Base-by-base conservation (phyloP, 352 stramenopile species). In the Globisporangium apiculatum region DNA sequence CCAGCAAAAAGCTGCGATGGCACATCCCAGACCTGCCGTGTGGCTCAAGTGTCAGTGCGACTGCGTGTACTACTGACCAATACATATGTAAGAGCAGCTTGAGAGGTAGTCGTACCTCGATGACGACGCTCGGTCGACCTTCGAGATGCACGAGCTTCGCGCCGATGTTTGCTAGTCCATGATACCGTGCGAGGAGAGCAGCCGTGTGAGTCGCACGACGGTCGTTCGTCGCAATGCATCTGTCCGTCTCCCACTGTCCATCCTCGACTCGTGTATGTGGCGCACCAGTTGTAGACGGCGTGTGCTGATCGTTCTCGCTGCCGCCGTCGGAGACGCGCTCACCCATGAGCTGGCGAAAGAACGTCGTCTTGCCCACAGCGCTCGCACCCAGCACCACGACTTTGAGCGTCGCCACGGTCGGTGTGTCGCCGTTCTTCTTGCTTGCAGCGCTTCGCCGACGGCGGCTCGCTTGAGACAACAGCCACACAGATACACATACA, bases 131-230 rank as follows among this genome's bases (percentile, higher is more conserved):
- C 6, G 58, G 41, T 2, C 70, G 52, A 1, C 56, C 63, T 31
- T 81, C 69, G 8, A 89, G 62, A 45, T 66, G 64, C 52, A 89
- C 43, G 31, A 89, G 54, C 59, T 89, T 89, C 12, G 69, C 71
- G 18, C 76, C 79, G 46, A 87, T 72, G 43, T 65, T 71, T 12
- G 65, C 73, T 84, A 50, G 15, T 15, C 7, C n/a, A 40, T 5
- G 4, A 35, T 2, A 18, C 12, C 36, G 43, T 17, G 14, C 2
- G 36, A 49, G 41, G 15, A 59, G 46, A 52, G 17, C 14, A 4
- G 17, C 17, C 31, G 7, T 18, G 36, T 31, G 50, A 37, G 14
- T 18, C 42, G 15, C 18, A 53, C 36, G 10, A 36, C 53, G n/a
- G 55, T 31, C 37, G 31, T 17, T 47, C 4, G 10, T 42, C 5